phyloP scores from a whole-genome alignment of 495 filamentous ascomycete genomes.

The Clavariopsis aquatica region DNA sequence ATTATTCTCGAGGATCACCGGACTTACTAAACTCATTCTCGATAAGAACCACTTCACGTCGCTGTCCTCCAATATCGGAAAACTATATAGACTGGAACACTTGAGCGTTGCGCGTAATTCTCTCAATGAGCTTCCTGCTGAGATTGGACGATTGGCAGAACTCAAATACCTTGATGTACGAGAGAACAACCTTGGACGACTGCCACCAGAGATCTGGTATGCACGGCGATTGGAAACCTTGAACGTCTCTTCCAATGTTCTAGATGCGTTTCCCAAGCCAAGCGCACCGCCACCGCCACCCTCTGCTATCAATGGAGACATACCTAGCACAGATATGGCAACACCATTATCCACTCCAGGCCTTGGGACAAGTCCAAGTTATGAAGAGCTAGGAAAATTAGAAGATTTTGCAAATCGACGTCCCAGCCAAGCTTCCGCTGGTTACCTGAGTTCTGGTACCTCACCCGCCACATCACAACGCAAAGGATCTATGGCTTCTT shows the following conservation, averaged over 20 bases:
- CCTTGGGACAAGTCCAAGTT: constrained; percentile 61
- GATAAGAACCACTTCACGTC: constrained; percentile 96
- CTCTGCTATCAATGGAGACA: constrained; percentile 12
- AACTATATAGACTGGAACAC: constrained; percentile 78
- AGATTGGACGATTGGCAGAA: constrained; percentile 82
- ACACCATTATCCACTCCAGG: constrained; percentile 58
- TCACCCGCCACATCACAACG: constrained; percentile 66
- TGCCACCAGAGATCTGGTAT: constrained; percentile 93
- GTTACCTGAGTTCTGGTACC: constrained; percentile 69
- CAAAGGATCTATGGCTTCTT: constrained; percentile 80
- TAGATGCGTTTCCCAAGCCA: constrained; percentile 84
- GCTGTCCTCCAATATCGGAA: constrained; percentile 79
- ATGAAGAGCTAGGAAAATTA: constrained; percentile 73
- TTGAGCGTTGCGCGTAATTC: constrained; percentile 93
- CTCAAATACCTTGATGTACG: constrained; percentile 81
- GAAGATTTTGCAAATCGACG: constrained; percentile 66
- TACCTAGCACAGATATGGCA: constrained; percentile 25
- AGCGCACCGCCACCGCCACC: constrained; percentile 39
- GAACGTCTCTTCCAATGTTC: constrained; percentile 91
- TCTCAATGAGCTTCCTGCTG: constrained; percentile 74
- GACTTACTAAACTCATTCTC: constrained; percentile 79
- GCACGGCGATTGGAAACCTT: constrained; percentile 83
- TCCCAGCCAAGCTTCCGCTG: constrained; percentile 77
- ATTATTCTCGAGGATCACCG: constrained; percentile 82
- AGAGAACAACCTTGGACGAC: constrained; percentile 84